Conservation (phyloP, 2,329 filamentous ascomycete species). For the Fusarium sp. region DNA sequence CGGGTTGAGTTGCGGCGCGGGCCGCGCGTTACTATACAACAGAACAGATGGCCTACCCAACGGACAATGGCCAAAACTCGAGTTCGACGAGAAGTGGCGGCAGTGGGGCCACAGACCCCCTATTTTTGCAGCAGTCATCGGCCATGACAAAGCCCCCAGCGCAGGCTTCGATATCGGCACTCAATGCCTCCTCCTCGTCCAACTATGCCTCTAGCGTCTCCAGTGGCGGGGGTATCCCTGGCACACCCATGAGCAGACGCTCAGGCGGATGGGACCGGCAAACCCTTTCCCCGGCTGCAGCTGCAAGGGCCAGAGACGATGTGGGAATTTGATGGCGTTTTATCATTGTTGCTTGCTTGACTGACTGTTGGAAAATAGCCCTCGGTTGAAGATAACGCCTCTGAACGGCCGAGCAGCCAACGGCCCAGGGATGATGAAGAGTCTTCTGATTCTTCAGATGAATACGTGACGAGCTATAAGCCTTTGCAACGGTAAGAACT, state of each 20-base stretch:
- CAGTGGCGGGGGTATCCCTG: slow-evolving; percentile 37
- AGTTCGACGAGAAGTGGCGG: slow-evolving; percentile 19
- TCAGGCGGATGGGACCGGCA: slow-evolving; percentile 46
- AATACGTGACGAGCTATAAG: slow-evolving; percentile 31
- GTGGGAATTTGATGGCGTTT: slow-evolving; percentile 11
- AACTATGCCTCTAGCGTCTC: slow-evolving; percentile 43
- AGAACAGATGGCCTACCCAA: slow-evolving; percentile 26
- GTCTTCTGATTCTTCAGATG: slow-evolving; percentile 43
- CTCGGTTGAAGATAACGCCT: slow-evolving; percentile 17
- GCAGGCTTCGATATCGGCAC: slow-evolving; percentile 23
- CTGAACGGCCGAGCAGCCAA: slow-evolving; percentile 13
- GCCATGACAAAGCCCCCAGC: slow-evolving; percentile 25
- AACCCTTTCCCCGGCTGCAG: slow-evolving; percentile 39
- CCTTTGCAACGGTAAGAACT: slow-evolving; percentile 40
- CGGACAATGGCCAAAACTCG: slow-evolving; percentile 23
- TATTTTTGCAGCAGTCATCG: slow-evolving; percentile 7
- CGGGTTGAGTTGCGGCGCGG: slow-evolving; percentile 35
- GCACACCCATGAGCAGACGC: slow-evolving; percentile 40
- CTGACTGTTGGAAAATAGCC: slow-evolving; percentile 26
- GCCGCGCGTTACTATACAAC: slow-evolving; percentile 24
- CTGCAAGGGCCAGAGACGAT: slow-evolving; percentile 37
- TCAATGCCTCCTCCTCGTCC: slow-evolving; percentile 43
- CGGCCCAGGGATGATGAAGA: slow-evolving; percentile 28
- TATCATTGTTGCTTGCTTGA: not conserved
- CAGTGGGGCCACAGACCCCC: slow-evolving; percentile 18